These are phyloP conservation scores for Nematocida sp. DNA, from an alignment of 371 early-diverging fungal genomes.

Conservation along the genomic window DNA sequence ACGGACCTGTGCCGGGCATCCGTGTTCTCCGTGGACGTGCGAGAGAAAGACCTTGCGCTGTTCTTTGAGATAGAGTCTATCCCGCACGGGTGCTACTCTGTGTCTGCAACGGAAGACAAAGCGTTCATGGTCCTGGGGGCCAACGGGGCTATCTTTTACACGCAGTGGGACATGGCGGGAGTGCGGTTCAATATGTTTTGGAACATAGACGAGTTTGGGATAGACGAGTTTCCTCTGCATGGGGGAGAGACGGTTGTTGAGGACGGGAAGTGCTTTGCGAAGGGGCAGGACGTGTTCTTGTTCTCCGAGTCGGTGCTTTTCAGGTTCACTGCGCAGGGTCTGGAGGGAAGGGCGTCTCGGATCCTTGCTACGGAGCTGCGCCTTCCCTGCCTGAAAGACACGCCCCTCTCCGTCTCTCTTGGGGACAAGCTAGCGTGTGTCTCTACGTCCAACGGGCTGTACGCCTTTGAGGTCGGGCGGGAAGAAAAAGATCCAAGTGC, in stretches of 20 bases:
- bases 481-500: too few relatives aligned
- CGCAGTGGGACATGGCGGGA: conserved; percentile 45
- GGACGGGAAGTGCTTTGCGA: conserved; percentile 1
- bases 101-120: conserved; percentile 17
- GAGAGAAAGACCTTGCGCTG: conserved; percentile 20
- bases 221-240: conserved; percentile 9
- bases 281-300: conserved; percentile 19
- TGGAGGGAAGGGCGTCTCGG: not conserved
- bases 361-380: not conserved
- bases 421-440: not conserved
- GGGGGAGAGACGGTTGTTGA: conserved; percentile 6
- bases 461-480: not conserved
- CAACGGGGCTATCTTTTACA: conserved; percentile 43
- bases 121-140: conserved; percentile 51
- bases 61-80: conserved; percentile 39
- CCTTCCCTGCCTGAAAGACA: not conserved
- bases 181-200: conserved; percentile 45
- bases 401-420: not conserved
- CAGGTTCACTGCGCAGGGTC: conserved; percentile 22
- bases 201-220: conserved; percentile 22
- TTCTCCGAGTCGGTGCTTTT: conserved; percentile 16
- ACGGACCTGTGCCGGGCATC: conserved; percentile 11
- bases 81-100: conserved; percentile 39
- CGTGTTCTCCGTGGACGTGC: conserved; percentile 26
- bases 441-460: not conserved